Evolutionary conservation across 2,329 filamentous ascomycete genomes (phyloP).

Genomic region (Alternaria gansuensis): DNA sequence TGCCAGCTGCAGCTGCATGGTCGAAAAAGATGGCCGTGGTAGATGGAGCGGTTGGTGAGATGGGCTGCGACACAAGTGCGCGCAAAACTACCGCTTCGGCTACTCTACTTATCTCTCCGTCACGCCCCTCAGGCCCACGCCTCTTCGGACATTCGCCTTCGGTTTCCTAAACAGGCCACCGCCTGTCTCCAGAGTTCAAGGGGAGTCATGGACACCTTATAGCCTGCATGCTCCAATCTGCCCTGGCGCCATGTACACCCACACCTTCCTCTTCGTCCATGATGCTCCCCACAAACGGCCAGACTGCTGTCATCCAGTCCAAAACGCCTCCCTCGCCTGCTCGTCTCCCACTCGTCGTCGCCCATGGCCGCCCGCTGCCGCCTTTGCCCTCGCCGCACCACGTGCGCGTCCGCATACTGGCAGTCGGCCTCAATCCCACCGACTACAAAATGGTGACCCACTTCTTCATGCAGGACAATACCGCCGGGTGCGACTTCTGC

Average conservation of each 20-base stretch:
- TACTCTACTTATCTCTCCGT: constrained; percentile 3
- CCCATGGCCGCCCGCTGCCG: background rate
- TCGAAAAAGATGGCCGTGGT: background rate
- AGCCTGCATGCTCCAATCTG: background rate
- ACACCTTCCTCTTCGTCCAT: background rate
- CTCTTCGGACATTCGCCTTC: constrained; percentile 4
- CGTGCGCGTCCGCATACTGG: background rate
- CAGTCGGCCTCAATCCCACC: constrained; percentile 1
- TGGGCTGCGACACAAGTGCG: no score
- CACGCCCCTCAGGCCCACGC: background rate
- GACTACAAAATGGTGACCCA: constrained; percentile 9
- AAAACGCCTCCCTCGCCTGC: background rate
- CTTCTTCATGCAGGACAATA: background rate
- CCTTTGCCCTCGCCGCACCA: background rate
- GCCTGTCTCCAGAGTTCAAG: no score
- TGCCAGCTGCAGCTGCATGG: background rate
- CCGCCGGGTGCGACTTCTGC: constrained; percentile 1
- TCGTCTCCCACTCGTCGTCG: background rate
- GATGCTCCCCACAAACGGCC: background rate
- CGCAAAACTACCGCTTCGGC: background rate
- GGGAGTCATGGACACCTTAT: background rate
- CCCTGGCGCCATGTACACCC: no score
- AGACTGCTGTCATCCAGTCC: constrained; percentile 3
- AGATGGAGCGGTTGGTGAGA: no score
- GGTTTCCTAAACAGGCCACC: constrained; percentile 5